Evolutionary conservation across 2,329 filamentous ascomycete genomes (phyloP), one percentile per base, ranked within the genome.

Genomic region (Cryoendolithus antarcticus): DNA sequence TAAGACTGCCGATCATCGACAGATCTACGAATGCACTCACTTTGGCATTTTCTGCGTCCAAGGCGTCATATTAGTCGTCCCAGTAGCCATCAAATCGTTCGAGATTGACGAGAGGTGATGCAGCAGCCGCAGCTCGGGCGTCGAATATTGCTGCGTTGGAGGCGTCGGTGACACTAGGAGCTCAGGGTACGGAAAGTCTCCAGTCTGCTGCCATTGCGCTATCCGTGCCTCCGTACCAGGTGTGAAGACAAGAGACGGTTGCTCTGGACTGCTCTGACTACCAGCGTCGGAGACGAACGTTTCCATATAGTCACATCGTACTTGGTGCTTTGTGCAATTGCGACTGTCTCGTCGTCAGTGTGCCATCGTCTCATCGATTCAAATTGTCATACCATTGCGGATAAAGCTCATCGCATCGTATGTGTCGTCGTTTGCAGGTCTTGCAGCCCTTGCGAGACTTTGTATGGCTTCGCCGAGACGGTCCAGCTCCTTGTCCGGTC

Each of bases 291-390:
- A 71, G 34, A 75, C 70, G 35, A 82, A 75, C 56, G 80, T 78
- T 59, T 96, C 88, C 72, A 94, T 93, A 69, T 96, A 98, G 53
- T 94, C 91, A 65, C 91, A 98, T 56, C 88, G 83, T 54, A 93
- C 91, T 68, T 95, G 94, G 67, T 98, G 91, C 67, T 96, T 98
- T 46, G 89, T 95, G 66, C 91, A 98, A 65, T 98, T 98, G 56
- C 86, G 86, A 68, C 88, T 93, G 56, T 12, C 43, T 19, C 12
- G 31, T 32, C 35, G 34, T 41, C 40, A 40, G 37, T 33, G 6
- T 12, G 8, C 9, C 9, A 9, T 7, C 9, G 30, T 7, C 4
- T 11, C 11, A 34, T 13, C 10, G 6, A 2, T 7, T 11, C 13
- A 21, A 4, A n/a, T 9, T 12, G n/a, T 48, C 73, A 54, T 71